These are phyloP conservation scores for Monosporozyma yasuniensis DNA, from an alignment of 805 yeast genomes.

Conservation along the genomic window DNA sequence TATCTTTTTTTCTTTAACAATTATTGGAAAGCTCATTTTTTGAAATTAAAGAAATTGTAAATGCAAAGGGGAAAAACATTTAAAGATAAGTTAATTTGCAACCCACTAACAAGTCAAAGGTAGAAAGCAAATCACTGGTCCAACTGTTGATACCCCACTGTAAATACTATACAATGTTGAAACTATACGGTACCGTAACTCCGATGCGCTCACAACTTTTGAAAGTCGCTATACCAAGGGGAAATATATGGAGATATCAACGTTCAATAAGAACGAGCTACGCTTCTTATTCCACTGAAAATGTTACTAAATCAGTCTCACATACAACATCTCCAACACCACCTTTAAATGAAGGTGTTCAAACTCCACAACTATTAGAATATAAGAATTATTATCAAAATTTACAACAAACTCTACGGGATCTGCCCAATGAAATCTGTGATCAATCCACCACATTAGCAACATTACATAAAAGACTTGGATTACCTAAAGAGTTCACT, in stretches of 20 bases:
- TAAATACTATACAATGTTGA: not conserved
- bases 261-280: not conserved
- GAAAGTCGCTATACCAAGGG: not conserved
- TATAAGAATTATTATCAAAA: slow-evolving; percentile 20
- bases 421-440: slow-evolving; percentile 42
- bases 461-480: slow-evolving; percentile 70
- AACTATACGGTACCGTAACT: not conserved
- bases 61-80: not conserved
- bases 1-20: not conserved
- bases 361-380: slow-evolving; percentile 12
- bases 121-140: not conserved
- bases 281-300: not conserved
- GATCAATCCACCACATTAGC: slow-evolving; percentile 58
- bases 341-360: not conserved
- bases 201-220: not conserved
- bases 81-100: not conserved
- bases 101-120: not conserved
- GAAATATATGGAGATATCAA: not conserved
- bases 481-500: slow-evolving; percentile 48
- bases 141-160: not conserved
- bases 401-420: slow-evolving; percentile 14
- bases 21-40: too few species aligned
- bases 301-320: not conserved
- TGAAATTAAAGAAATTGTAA: not conserved
- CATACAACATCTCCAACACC: not conserved